These are phyloP conservation scores for Lachnellula arida DNA, from an alignment of 2,329 filamentous ascomycete species.

Conservation along the genomic window DNA sequence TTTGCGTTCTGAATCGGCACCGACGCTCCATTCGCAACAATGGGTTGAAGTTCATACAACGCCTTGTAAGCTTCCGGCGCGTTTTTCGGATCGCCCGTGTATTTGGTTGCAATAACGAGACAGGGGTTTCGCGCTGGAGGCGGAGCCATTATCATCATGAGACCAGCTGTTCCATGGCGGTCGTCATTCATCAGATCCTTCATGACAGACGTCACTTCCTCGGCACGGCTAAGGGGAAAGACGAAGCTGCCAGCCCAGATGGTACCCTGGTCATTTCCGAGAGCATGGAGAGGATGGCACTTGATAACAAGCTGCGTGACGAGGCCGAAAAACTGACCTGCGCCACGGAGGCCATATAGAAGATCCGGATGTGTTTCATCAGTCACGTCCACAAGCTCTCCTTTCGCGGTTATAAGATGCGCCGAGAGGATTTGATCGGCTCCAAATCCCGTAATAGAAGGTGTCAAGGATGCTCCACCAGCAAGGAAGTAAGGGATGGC, in stretches of 20 bases:
- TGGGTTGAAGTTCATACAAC: neutral
- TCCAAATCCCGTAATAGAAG: constrained; percentile 18
- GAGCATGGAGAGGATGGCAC: constrained; percentile 15
- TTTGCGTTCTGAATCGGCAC: constrained; percentile 2
- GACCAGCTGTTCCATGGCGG: constrained; percentile 1
- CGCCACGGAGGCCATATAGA: constrained; percentile 29
- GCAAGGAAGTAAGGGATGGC: constrained; percentile 23
- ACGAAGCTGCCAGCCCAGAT: constrained; percentile 29
- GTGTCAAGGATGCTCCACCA: constrained; percentile 6
- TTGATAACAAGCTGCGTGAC: constrained; percentile 28
- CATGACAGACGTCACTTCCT: constrained; percentile 27
- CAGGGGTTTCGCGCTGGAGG: constrained; percentile 2
- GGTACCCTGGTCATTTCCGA: constrained; percentile 12
- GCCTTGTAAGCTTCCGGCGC: neutral
- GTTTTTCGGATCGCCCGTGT: neutral
- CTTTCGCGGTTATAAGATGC: constrained; percentile 27
- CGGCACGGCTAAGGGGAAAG: constrained; percentile 27
- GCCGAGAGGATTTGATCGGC: constrained; percentile 26
- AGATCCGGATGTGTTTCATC: constrained; percentile 22
- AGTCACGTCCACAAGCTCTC: constrained; percentile 20
- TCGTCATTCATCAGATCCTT: constrained; percentile 3
- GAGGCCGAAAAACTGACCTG: constrained; percentile 32
- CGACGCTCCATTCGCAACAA: neutral
- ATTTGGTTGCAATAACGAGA: constrained; percentile 5
- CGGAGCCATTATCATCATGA: constrained; percentile 7